Evolutionary conservation across 345 rosid genomes (phyloP), one percentile per base, ranked within the genome.

Genomic region (Murraya koenigii): DNA sequence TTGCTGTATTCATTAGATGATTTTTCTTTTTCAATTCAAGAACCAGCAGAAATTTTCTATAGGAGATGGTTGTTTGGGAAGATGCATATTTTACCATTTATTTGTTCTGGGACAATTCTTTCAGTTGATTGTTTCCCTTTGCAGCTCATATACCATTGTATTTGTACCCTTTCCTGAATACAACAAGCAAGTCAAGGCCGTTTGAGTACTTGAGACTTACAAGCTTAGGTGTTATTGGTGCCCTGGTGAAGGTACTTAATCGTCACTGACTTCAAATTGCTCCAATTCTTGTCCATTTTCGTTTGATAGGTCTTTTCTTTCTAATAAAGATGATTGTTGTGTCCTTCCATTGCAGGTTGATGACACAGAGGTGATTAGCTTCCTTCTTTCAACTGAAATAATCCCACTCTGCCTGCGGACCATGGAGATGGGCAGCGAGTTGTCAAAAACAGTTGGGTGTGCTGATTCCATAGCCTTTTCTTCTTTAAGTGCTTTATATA

Each of bases 401-500:
- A 93, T 97, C 77, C 98, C 98, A 2, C 82, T 94, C 60, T 94
- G 99, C 77, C 88, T 97, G 75, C 97, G 97, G 14, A 91, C 98
- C 62, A 96, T 96, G 99, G 99, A 94, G 82, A 92, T 94, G 98
- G 99, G 99, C 58, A 94, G 97, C 71, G 99, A 96, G 80, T 87
- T 96, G 79, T 94, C 99, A 5, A 96, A 96, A 90, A 96, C 99
- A 66, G 99, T 93, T 87, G 79, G 84, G 95, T 85, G 65, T 75
- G 66, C 69, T 81, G 23, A 47, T 76, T 70, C 69, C 70, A 6
- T 59, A 5, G 36, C 44, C 22, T 63, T 36, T 25, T 15, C 49
- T 44, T 56, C 74, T 47, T 8, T 13, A 6, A 32, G 17, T 39
- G 33, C 5, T 72, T 17, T 52, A 41, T 28, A 17, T 22, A 4